Evolutionary conservation across 257 asterid species (phyloP), one percentile per base, ranked within the genome.

Genomic region (Orobanche coerulescens): DNA sequence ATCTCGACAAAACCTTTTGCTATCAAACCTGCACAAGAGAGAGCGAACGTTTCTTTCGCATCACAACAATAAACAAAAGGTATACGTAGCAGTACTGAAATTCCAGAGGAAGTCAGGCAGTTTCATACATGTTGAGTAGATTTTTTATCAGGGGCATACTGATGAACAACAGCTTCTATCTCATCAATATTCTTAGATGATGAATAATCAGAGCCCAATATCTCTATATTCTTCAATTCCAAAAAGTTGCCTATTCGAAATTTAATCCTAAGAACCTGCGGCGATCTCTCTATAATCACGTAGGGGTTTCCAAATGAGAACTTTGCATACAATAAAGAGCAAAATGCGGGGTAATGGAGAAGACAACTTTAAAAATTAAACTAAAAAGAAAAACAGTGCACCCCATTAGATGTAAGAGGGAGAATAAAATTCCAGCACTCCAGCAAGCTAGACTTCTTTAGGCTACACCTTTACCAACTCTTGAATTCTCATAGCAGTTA

Each of bases 1-100:
- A 72, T 93, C 98, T 84, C 97, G 81, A 67, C 98, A 93, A 70
- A 93, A 93, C 76, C 97, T 83, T 80, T 93, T 89, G 88, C 95
- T 86, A 63, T 93, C 95, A 65, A 93, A 93, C 84, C 98, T 93
- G 95, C 63, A 70, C 63, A 31, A 56, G 74, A 68, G 69, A 46
- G 18, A 53, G 25, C 48, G 49, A 31, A 48, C 26, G 31, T 34
- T 54, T 31, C 36, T 34, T 22, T 15, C n/a, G 18, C 16, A 64
- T 51, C 59, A 62, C 16, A 34, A 8, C 14, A 52, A 42, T 30
- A 30, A 26, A 44, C 28, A 42, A 23, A 15, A 26, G 9, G 9
- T 61, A 60, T 25, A 22, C 23, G 15, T 37, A 11, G n/a, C 11
- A 58, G 19, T 37, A 28, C 28, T 61, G 55, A 23, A 49, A 14